These are phyloP conservation scores for Trichoderma arundinaceum DNA, from an alignment of 2,329 filamentous ascomycete genomes.

Conservation along the genomic window DNA sequence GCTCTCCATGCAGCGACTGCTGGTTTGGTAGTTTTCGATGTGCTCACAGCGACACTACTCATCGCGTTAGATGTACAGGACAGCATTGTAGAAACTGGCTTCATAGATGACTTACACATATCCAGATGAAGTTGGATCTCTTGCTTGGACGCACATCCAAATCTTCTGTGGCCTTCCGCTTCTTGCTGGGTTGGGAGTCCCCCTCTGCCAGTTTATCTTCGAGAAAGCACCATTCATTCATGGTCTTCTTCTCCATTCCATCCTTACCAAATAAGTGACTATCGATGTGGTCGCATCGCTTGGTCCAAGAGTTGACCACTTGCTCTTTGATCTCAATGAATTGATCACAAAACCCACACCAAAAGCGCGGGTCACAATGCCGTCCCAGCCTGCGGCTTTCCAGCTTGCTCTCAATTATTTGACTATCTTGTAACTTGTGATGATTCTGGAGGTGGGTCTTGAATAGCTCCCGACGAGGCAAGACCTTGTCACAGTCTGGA, in stretches of 20 bases:
- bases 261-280: slow-evolving; percentile 66
- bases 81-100: background rate
- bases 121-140: slow-evolving; percentile 37
- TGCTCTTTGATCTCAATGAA: slow-evolving; percentile 56
- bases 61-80: background rate
- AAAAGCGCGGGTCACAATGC: slow-evolving; percentile 71
- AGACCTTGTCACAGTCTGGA: slow-evolving; percentile 62
- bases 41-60: slow-evolving; percentile 36
- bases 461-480: slow-evolving; percentile 64
- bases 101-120: slow-evolving; percentile 41
- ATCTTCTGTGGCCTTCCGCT: slow-evolving; percentile 21
- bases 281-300: slow-evolving; percentile 74
- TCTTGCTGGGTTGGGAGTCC: background rate
- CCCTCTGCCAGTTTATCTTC: slow-evolving; percentile 37
- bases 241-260: slow-evolving; percentile 47
- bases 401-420: slow-evolving; percentile 50
- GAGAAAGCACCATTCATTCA: slow-evolving; percentile 61
- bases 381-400: slow-evolving; percentile 65
- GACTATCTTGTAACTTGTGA: slow-evolving; percentile 47
- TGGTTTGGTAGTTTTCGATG: background rate
- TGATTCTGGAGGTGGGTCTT: slow-evolving; percentile 62
- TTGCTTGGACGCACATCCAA: background rate
- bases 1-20: slow-evolving; percentile 21
- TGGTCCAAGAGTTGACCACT: slow-evolving; percentile 59
- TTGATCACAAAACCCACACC: slow-evolving; percentile 82